phyloP scores from a whole-genome alignment of 148 eudicot genomes.

The Rheum nobile region DNA sequence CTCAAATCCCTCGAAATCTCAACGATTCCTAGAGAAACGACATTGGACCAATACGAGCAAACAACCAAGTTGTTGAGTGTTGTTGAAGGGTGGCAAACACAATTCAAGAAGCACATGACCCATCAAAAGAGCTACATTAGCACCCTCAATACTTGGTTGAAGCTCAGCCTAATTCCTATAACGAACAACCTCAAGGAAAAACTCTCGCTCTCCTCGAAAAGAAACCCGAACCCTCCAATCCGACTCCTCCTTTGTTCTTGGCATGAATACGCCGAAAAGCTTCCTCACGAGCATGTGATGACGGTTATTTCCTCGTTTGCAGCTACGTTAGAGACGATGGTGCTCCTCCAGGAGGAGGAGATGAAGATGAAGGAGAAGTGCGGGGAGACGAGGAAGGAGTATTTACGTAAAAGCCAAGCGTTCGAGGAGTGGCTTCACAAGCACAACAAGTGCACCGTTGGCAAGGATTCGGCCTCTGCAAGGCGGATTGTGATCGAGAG shows the following conservation, averaged over 20 bases:
- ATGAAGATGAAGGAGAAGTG: slow-evolving; percentile 64
- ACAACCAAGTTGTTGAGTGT: slow-evolving; percentile 49
- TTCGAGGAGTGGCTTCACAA: slow-evolving; percentile 72
- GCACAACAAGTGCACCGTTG: slow-evolving; percentile 29
- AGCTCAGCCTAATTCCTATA: slow-evolving; percentile 67
- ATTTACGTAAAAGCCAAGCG: slow-evolving; percentile 45
- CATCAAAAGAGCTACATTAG: slow-evolving; percentile 53
- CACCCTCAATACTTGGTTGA: slow-evolving; percentile 64
- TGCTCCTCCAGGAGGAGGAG: slow-evolving; percentile 59
- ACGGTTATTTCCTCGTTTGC: slow-evolving; percentile 59
- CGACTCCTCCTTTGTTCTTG: slow-evolving; percentile 62
- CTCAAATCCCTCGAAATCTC: slow-evolving; percentile 58
- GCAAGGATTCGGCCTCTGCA: slow-evolving; percentile 44
- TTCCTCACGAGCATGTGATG: slow-evolving; percentile 68
- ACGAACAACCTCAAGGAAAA: slow-evolving; percentile 72
- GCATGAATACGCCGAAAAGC: slow-evolving; percentile 68
- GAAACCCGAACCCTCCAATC: slow-evolving; percentile 56
- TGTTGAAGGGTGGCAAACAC: slow-evolving; percentile 47
- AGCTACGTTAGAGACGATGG: slow-evolving; percentile 55
- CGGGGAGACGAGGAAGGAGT: slow-evolving; percentile 70
- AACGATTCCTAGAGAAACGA: slow-evolving; percentile 49
- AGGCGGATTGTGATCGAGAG: slow-evolving; percentile 51
- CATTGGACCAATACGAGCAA: slow-evolving; percentile 49
- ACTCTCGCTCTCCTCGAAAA: slow-evolving; percentile 55
- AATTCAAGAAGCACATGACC: slow-evolving; percentile 54